Evolutionary conservation across 106 monocot species (phyloP), one percentile per base, ranked within the genome.

Genomic region (Agapanthus africanus): DNA sequence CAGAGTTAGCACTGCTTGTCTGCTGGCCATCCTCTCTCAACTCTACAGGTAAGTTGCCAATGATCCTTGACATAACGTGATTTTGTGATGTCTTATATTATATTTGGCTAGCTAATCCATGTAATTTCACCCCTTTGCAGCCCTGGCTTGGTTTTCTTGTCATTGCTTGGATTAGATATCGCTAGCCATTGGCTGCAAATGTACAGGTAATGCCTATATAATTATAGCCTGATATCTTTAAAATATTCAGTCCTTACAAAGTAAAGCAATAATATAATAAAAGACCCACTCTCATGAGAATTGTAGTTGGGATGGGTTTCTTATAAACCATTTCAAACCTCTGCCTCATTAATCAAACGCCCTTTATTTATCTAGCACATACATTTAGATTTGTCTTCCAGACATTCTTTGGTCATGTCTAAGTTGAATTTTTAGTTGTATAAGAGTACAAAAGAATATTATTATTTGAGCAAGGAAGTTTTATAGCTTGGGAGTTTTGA

Each of bases 141-240:
- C 26, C 94, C 94, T 76, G 94, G 91, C 35, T 70, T 94, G 80
- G 77, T 81, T 62, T 94, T 94, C 65, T 75, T 94, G 83, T 70
- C 72, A 51, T 81, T 94, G 72, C 88, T 94, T 54, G 91, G 83
- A 38, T 79, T 94, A 71, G 94, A 94, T 79, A 83, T 94, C 79
- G 82, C 83, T 71, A 94, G 94, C 81, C 90, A 95, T 68, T 95
- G 94, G 94, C 47, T 95, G 79, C 94, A 95, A 78, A 95, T 95
- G 94, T 95, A 95, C 68, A 95, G 94, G 90, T 95, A 81, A 40
- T 22, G 11, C 46, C 77, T 23, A 31, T 40, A 9, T 65, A 39
- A 14, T 41, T 18, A 30, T 33, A 11, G 32, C 33, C 33, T 15
- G 7, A 11, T 59, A 59, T 33, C 11, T 32, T 31, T 33, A 59